Conservation (phyloP, 306 rosid genomes). For the Quercus glauca region DNA sequence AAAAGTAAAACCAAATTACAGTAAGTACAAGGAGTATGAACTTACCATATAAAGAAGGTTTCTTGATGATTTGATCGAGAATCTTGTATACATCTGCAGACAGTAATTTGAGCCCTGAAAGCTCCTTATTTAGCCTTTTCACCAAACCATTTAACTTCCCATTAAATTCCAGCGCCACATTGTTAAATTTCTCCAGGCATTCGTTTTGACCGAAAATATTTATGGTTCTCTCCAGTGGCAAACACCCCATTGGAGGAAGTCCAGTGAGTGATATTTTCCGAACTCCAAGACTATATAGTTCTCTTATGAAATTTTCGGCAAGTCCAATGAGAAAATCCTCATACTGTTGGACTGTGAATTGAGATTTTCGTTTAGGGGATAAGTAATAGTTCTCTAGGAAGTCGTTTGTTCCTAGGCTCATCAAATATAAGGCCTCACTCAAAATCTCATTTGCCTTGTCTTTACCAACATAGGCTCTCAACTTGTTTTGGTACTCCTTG, state of each 20-base stretch:
- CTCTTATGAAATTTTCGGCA: constrained; percentile 43
- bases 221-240: constrained; percentile 70
- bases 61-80: constrained; percentile 21
- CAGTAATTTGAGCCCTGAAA: constrained; percentile 26
- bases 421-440: constrained; percentile 44
- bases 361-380: constrained; percentile 33
- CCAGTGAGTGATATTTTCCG: constrained; percentile 63
- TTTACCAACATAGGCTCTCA: constrained; percentile 50
- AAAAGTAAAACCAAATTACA: background rate
- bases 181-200: constrained; percentile 34
- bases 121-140: constrained; percentile 30
- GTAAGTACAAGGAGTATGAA: background rate
- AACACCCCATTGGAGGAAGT: constrained; percentile 80
- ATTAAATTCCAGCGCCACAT: constrained; percentile 42
- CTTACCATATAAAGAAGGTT: constrained; percentile 43
- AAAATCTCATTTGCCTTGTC: constrained; percentile 38
- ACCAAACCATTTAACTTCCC: constrained; percentile 28
- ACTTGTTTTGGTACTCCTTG: constrained; percentile 54
- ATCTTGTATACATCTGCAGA: constrained; percentile 19
- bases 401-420: constrained; percentile 75
- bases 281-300: constrained; percentile 51
- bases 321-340: constrained; percentile 46
- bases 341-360: constrained; percentile 42
- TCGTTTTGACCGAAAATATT: constrained; percentile 28
- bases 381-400: constrained; percentile 68